Base-by-base conservation (phyloP, 2,329 filamentous ascomycete genomes). In the Fusarium foetens region DNA sequence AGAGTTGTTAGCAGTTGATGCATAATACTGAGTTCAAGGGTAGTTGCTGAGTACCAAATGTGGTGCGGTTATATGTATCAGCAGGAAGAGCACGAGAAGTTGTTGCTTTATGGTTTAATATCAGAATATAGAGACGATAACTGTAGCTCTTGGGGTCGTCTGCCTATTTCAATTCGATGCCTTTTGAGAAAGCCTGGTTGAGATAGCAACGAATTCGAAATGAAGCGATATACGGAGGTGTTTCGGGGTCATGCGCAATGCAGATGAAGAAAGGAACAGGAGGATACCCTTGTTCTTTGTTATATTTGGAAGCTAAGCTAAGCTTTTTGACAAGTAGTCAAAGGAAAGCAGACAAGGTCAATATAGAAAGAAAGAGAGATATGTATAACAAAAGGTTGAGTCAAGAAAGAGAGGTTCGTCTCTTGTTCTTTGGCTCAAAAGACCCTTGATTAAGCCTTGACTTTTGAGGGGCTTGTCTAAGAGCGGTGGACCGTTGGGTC, bases 401-500 rank as follows among this genome's bases (percentile, higher is more conserved):
- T 53, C 49, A 41, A 36, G 54, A 45, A 43, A 46, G 36, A 68
- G 59, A 53, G 41, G 39, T 42, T 65, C 21, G 63, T 67, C 63
- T 67, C 46, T 65, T 71, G 33, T 69, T 73, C 70, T 70, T 66
- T 66, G 64, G 58, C 70, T 65, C 53, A 59, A 53, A 67, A 64
- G 63, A 63, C 58, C 68, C 70, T 76, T 75, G 72, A 68, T 77
- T 76, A 62, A 73, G 71, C 71, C 57, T 73, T 63, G 70, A 60
- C 57, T 60, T 60, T 68, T 71, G 74, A 72, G 70, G 75, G 75
- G 75, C 62, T 71, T 75, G 72, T 76, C 66, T 75, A 74, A 73
- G 71, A 69, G 75, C 72, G 74, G 75, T 77, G 76, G 76, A 76
- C 62, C 75, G 73, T 77, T 77, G 74, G 76, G 76, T 77, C 68